Percentiles rank a stretch among this genome's conserved stretches.
Evolutionary conservation across 192 early-diverging fungal species (phyloP).

Genomic region (Glomus cerebriforme): DNA sequence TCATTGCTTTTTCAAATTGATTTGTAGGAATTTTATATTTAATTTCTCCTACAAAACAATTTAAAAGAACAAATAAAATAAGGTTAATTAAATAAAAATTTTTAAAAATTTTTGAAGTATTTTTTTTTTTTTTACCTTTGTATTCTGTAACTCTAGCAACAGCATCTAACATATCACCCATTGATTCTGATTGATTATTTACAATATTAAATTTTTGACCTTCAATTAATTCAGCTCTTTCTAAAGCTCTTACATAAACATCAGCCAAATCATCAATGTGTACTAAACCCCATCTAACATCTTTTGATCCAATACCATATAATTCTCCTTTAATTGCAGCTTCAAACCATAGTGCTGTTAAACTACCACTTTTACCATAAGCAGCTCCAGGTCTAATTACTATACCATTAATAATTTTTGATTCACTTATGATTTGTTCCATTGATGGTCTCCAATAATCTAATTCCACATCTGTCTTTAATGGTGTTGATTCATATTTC

Average conservation of each 20-base stretch:
- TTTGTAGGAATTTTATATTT: neutral
- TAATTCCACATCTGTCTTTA: slow-evolving; percentile 14
- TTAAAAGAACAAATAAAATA: neutral
- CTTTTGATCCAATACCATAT: slow-evolving; percentile 21
- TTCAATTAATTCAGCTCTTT: slow-evolving; percentile 30
- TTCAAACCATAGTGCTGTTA: slow-evolving; percentile 28
- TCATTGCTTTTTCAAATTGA: slow-evolving; percentile 5
- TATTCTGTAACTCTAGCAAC: slow-evolving; percentile 33
- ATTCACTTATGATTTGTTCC: slow-evolving; percentile 34
- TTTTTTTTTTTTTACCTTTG: slow-evolving; percentile 16
- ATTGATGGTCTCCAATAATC: slow-evolving; percentile 39
- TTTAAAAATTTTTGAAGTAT: neutral
- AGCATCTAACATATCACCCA: slow-evolving; percentile 32
- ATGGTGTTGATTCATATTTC: neutral
- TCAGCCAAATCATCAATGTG: slow-evolving; percentile 46
- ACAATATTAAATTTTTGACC: slow-evolving; percentile 39
- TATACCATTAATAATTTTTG: slow-evolving; percentile 25
- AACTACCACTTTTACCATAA: slow-evolving; percentile 29
- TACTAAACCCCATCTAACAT: slow-evolving; percentile 22
- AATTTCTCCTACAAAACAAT: neutral
- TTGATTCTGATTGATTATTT: slow-evolving; percentile 34
- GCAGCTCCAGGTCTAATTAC: slow-evolving; percentile 30
- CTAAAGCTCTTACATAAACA: slow-evolving; percentile 33
- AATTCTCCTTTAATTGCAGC: slow-evolving; percentile 14
- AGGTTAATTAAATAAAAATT: neutral